Conservation (phyloP, 768 basidiomycete genomes). For the Lactarius hatsudake region DNA sequence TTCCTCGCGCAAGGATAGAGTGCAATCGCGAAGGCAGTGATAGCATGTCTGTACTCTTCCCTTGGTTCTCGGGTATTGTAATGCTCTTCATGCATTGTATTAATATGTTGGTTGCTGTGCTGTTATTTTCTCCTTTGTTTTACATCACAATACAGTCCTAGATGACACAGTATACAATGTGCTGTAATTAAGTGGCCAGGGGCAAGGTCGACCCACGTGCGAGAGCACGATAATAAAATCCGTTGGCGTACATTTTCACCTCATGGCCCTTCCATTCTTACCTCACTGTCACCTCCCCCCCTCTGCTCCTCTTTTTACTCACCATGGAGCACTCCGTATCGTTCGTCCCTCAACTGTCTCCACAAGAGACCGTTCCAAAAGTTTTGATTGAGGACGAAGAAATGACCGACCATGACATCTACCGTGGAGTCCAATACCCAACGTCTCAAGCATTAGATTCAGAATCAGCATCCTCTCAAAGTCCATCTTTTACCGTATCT, state of each 20-base stretch:
- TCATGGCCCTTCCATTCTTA: slow-evolving; percentile 12
- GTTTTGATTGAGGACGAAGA: slow-evolving; percentile 2
- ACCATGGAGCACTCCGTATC: slow-evolving; percentile 21
- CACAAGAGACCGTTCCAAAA: slow-evolving; percentile 11
- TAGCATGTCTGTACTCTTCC: neutral
- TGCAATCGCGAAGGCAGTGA: slow-evolving; percentile 10
- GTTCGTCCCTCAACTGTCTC: slow-evolving; percentile 11
- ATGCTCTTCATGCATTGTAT: slow-evolving; percentile 3
- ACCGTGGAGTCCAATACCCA: slow-evolving; percentile 50
- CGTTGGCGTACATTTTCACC: neutral
- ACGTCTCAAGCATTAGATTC: slow-evolving; percentile 33
- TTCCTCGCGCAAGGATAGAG: slow-evolving; percentile 4
- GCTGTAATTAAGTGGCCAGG: neutral
- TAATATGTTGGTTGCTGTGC: slow-evolving; percentile 9
- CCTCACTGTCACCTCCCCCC: neutral
- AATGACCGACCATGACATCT: slow-evolving; percentile 51
- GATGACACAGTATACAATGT: neutral
- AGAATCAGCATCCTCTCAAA: slow-evolving; percentile 32
- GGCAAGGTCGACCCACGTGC: neutral
- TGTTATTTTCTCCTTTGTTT: slow-evolving; percentile 11
- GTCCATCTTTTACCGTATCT: slow-evolving; percentile 38
- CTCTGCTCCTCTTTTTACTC: neutral
- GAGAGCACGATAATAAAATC: neutral
- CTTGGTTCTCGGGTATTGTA: slow-evolving; percentile 7
- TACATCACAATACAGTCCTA: neutral